phyloP scores from a whole-genome alignment of 2,329 filamentous ascomycete species.

The Aschersonia sp. region DNA sequence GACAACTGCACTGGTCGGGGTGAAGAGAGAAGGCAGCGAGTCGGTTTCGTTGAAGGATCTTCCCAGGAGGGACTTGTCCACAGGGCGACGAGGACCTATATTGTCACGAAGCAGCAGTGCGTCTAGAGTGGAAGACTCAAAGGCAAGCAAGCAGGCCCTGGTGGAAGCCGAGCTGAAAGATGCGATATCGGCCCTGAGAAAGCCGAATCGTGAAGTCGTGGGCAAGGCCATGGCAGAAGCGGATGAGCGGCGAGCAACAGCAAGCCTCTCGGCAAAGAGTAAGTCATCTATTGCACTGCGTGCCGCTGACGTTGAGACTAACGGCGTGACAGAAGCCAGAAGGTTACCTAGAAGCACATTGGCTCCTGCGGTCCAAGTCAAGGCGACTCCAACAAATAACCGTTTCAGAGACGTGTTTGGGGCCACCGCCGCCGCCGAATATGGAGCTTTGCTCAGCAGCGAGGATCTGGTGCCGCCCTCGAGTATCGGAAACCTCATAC shows the following conservation, averaged over 20 bases:
- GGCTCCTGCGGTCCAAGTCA: constrained; percentile 30
- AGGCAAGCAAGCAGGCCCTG: constrained; percentile 48
- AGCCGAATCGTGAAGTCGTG: constrained; percentile 58
- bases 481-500: constrained; percentile 22
- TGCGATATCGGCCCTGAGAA: constrained; percentile 59
- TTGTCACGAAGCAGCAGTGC: constrained; percentile 29
- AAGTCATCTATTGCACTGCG: constrained; percentile 12
- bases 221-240: constrained; percentile 53
- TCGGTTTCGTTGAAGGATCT: constrained; percentile 33
- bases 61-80: constrained; percentile 24
- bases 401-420: constrained; percentile 36
- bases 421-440: too few relatives aligned
- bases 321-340: constrained; percentile 27
- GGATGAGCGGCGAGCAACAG: constrained; percentile 43
- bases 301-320: neutral
- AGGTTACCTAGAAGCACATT: constrained; percentile 28
- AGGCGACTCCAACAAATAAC: constrained; percentile 41
- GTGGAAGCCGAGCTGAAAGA: constrained; percentile 58
- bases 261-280: constrained; percentile 32
- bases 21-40: constrained; percentile 59
- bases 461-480: constrained; percentile 21
- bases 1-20: constrained; percentile 39
- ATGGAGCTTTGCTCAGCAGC: constrained; percentile 2
- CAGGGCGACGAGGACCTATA: constrained; percentile 24
- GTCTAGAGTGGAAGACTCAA: constrained; percentile 36